Conservation (phyloP, 441 rosid species). For the Pelargonium citronellum region DNA sequence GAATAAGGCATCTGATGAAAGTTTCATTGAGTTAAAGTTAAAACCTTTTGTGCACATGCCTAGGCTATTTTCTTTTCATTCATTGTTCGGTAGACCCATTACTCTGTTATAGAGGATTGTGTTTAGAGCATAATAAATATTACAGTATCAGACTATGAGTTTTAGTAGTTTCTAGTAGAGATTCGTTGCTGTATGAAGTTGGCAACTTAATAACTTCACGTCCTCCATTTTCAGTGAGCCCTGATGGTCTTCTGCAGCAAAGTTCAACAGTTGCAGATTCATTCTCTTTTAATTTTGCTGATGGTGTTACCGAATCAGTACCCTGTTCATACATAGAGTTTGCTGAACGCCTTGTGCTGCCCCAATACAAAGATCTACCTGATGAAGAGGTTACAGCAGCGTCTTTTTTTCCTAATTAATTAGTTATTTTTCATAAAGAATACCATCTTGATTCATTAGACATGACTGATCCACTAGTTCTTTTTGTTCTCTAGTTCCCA, state of each 20-base stretch:
- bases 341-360: conserved; percentile 84
- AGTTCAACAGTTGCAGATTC: conserved; percentile 90
- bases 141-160: background rate
- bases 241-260: conserved; percentile 83
- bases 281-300: conserved; percentile 49
- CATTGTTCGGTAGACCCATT: background rate
- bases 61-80: too few species aligned
- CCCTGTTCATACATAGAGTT: conserved; percentile 86
- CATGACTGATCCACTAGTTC: too few species aligned
- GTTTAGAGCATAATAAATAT: background rate
- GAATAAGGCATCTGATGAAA: too few species aligned
- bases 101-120: background rate
- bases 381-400: conserved; percentile 41
- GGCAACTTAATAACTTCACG: conserved; percentile 8
- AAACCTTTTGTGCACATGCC: too few species aligned
- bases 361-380: conserved; percentile 47
- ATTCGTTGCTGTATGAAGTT: background rate
- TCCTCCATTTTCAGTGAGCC: conserved; percentile 58
- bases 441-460: too few species aligned
- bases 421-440: too few species aligned
- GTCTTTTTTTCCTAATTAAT: too few species aligned
- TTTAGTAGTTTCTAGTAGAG: background rate
- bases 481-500: too few species aligned
- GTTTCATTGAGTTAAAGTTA: too few species aligned
- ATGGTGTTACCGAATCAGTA: conserved; percentile 49